phyloP scores from a whole-genome alignment of 2,329 filamentous ascomycete species.

The Dryadomyces quercivorus region DNA sequence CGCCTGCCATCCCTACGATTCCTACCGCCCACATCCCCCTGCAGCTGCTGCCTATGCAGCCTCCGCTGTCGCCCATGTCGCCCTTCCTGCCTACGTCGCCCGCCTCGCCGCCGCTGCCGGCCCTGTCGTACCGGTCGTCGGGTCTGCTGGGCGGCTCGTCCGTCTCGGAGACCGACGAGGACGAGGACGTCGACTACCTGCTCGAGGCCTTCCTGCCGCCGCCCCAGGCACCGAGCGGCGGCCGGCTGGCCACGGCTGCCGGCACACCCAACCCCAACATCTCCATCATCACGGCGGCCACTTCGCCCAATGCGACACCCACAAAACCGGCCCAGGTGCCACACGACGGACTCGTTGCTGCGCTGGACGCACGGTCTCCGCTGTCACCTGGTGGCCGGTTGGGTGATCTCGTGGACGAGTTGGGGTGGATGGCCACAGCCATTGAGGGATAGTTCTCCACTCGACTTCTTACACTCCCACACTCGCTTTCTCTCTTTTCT shows the following conservation, averaged over 20 bases:
- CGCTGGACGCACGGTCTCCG: conserved; percentile 13
- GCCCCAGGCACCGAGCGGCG: not conserved
- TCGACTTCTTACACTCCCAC: too few species aligned
- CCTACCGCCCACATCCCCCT: not conserved
- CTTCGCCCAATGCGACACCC: conserved; percentile 3
- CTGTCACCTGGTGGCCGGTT: conserved; percentile 16
- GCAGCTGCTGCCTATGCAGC: not conserved
- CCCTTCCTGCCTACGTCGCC: conserved; percentile 8
- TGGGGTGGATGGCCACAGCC: conserved; percentile 38
- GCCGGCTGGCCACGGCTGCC: too few species aligned
- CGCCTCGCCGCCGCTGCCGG: conserved; percentile 24
- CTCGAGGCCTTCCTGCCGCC: not conserved
- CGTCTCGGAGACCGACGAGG: conserved; percentile 1
- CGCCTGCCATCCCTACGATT: conserved; percentile 2
- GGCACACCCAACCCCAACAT: not conserved
- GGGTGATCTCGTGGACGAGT: conserved; percentile 27
- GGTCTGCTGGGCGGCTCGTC: conserved; percentile 25
- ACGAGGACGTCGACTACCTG: not conserved
- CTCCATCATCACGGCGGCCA: not conserved
- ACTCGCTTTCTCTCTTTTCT: too few species aligned
- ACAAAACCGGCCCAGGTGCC: conserved; percentile 8
- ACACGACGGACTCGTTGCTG: conserved; percentile 17
- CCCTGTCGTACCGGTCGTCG: conserved; percentile 23
- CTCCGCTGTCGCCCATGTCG: not conserved
- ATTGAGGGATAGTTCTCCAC: too few species aligned